Evolutionary conservation across 2,329 filamentous ascomycete genomes (phyloP), one percentile per base, ranked within the genome.

Genomic region (Apiospora saccharicola): DNA sequence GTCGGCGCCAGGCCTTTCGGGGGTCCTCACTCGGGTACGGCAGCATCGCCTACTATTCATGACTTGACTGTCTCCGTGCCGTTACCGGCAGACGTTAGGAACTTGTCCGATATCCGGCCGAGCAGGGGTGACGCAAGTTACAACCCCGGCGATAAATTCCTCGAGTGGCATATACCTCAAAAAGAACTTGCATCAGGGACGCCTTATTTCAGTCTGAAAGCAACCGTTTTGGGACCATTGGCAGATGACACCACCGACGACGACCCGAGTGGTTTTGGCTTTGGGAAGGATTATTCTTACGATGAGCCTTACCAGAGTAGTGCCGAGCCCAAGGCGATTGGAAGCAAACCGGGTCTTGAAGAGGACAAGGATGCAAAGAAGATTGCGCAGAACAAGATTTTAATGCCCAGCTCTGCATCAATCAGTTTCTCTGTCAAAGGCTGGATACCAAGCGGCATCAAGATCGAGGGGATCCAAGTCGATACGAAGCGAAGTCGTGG

Each of bases 101-200:
- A 95, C 79, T 86, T 98, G 22, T 91, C 91, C 6, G 95, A 98
- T 78, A 88, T 98, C 71, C 90, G 94, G 71, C 90, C 95, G 2
- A 93, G 91, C 76, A 91, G 90, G 75, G 96, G 95, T 47, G 96
- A 98, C 76, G 95, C 94, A 2, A 91, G 89, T 72, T 98, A 95
- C 83, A 93, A 90, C 71, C 90, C 93, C 0, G 91, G 90, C 2
- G 94, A 94, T 69, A 88, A 88, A 67, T 81, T 89, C 1, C 86
- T 98, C 12, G 93, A 97, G 81, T 98, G 96, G 96, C 89, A 91
- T 72, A 90, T 98, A 53, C 90, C 91, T 0, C 89, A 90, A 34
- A 95, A 94, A 82, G 95, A 97, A 72, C 87, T 95, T 2, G 88
- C 90, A 0, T 87, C 89, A 0, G 88, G 93, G 1, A 87, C 89